Base-by-base conservation (phyloP, 768 basidiomycete genomes). In the Imleria badia region DNA sequence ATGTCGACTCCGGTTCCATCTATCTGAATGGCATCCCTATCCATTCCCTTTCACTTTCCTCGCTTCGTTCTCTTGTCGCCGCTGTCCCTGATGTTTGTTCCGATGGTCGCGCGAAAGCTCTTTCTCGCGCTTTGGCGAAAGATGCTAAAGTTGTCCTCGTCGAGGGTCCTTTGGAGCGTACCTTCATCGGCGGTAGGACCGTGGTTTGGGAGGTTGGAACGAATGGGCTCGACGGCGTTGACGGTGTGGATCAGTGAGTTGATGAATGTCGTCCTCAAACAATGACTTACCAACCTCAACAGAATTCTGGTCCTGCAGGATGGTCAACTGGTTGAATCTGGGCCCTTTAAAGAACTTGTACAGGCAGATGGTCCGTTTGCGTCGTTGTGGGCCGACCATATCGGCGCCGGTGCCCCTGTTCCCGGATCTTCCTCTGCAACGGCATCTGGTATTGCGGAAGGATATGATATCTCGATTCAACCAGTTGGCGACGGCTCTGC, bases 221-320 rank as follows among this genome's bases (percentile, higher is more conserved):
- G 29, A 55, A 17, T 9, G 47, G 43, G n/a, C 52, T 70, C 1
- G 58, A 59, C 72, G 83, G 81, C 4, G 78, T 86, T 45, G 80
- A 84, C n/a, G 73, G 76, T 40, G 82, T 81, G 51, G 83, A 86
- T 62, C 52, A 86, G 84, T 85, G 65, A 63, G 83, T 73, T 43
- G 12, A 38, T 52, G 26, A 38, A 7, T 6, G 0, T 15, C 22
- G 7, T 46, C 1, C n/a, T 34, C 6, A 10, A n/a, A 22, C 22
- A 15, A 11, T 50, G n/a, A 3, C 48, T 51, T 36, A 46, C 23
- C 44, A 17, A 23, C 1, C 1, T 55, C 58, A 33, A 59, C 65
- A 91, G 91, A 51, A 97, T 98, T 64, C 73, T 96, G 47, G 94
- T 97, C 23, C 83, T 98, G 55, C 89, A 90, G 61, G 89, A 97